phyloP scores from a whole-genome alignment of 164 flowering plant species.

The Dillenia suffruticosa region DNA sequence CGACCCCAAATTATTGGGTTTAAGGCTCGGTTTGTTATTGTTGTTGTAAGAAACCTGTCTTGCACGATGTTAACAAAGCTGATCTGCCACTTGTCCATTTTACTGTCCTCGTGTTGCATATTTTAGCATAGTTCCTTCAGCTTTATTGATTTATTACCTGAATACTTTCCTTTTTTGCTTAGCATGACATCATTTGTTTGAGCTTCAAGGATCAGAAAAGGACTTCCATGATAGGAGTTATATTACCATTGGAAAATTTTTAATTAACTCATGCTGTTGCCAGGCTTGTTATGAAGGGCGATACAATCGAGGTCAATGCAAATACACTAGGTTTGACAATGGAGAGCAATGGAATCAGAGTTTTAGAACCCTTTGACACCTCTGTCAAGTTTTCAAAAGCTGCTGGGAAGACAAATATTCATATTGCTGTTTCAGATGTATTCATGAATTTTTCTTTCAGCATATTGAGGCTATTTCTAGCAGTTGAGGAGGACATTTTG shows the following conservation, averaged over 20 bases:
- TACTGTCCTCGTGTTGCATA: no score
- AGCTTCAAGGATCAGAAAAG: no score
- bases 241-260: neutral
- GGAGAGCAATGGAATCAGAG: conserved; percentile 92
- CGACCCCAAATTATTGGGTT: no score
- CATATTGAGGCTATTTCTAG: conserved; percentile 82
- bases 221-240: no score
- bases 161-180: no score
- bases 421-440: conserved; percentile 71
- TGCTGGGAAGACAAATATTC: conserved; percentile 80
- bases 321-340: conserved; percentile 81
- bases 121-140: no score
- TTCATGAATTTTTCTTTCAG: conserved; percentile 96
- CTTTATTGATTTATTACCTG: no score
- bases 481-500: conserved; percentile 89
- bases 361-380: conserved; percentile 94
- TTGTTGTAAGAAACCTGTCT: no score
- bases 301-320: conserved; percentile 66
- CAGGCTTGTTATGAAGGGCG: conserved; percentile 81
- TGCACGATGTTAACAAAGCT: no score
- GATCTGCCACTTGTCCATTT: no score
- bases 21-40: no score
- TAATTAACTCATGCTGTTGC: conserved; percentile 20
- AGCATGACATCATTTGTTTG: no score
- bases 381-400: conserved; percentile 60